Percentiles rank a stretch among this genome's conserved stretches.
phyloP scores from a whole-genome alignment of 176 grass and related monocot species.

The Bolboschoenus planiculmis region DNA sequence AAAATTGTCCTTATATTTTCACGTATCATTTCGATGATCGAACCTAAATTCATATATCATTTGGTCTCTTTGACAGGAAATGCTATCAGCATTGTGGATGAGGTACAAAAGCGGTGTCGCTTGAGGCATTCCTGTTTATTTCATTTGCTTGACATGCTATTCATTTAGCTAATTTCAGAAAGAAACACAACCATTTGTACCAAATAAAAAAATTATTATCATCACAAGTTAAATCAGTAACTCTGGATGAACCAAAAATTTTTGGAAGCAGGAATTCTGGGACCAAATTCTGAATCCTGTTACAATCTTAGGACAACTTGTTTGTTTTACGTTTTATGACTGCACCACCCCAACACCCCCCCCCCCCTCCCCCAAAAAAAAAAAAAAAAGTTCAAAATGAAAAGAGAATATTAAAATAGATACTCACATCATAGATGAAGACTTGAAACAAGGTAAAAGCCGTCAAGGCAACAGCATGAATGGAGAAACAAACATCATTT shows the following conservation, averaged over 20 bases:
- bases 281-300: not conserved
- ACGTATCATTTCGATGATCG: not conserved
- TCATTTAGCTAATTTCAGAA: not conserved
- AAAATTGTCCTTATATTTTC: not conserved
- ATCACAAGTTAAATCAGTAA: not conserved
- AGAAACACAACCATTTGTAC: not conserved
- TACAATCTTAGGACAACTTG: not conserved
- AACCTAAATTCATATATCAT: not conserved
- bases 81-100: not conserved
- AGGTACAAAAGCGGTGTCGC: not conserved
- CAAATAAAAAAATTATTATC: not conserved
- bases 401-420: not conserved
- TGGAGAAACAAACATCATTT: constrained; percentile 94
- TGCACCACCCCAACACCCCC: not conserved
- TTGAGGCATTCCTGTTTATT: not conserved
- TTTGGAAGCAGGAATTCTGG: not conserved
- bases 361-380: too few species aligned
- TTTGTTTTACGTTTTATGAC: not conserved
- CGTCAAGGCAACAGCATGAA: constrained; percentile 87
- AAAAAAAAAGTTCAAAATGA: not conserved
- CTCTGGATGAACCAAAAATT: not conserved
- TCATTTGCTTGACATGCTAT: not conserved
- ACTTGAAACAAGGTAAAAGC: constrained; percentile 93
- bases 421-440: constrained; percentile 86
- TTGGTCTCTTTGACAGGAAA: not conserved